A percentile compares a stretch with the other conserved stretches of the same genome.
These are phyloP conservation scores for Aspergillus caelatus DNA, from an alignment of 2,329 filamentous ascomycete species.

Conservation along the genomic window DNA sequence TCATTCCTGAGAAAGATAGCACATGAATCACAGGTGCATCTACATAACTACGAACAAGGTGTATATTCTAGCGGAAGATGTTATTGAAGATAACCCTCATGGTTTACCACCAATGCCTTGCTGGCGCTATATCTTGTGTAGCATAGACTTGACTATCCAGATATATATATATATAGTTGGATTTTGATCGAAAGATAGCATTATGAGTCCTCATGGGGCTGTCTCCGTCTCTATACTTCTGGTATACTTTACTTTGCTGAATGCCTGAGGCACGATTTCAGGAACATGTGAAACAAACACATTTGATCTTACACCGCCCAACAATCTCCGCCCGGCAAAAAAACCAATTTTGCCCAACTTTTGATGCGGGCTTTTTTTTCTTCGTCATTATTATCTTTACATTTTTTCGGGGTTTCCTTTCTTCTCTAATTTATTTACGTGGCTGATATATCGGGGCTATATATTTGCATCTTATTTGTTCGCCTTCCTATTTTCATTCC, in stretches of 20 bases:
- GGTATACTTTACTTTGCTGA: background rate
- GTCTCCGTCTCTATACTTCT: background rate
- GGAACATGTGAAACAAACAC: background rate
- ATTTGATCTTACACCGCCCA: background rate
- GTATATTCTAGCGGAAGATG: background rate
- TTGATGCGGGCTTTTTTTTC: background rate
- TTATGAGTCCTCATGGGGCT: background rate
- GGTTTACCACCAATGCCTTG: background rate
- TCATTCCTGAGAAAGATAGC: too few species aligned
- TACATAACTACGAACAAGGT: background rate
- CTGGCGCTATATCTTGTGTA: background rate
- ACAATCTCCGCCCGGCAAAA: background rate
- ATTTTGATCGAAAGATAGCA: background rate
- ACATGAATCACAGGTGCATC: too few species aligned
- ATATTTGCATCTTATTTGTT: background rate
- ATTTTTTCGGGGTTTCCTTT: background rate
- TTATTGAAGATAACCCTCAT: too few species aligned
- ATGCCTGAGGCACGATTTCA: constrained; percentile 5
- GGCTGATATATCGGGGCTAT: background rate
- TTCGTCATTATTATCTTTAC: background rate
- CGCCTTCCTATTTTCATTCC: background rate
- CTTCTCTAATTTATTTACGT: constrained; percentile 1
- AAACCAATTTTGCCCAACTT: constrained; percentile 5
- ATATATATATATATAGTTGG: too few species aligned
- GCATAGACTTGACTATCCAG: too few species aligned